Conservation (phyloP, 2,329 filamentous ascomycete species). For the Alternaria gaisen region DNA sequence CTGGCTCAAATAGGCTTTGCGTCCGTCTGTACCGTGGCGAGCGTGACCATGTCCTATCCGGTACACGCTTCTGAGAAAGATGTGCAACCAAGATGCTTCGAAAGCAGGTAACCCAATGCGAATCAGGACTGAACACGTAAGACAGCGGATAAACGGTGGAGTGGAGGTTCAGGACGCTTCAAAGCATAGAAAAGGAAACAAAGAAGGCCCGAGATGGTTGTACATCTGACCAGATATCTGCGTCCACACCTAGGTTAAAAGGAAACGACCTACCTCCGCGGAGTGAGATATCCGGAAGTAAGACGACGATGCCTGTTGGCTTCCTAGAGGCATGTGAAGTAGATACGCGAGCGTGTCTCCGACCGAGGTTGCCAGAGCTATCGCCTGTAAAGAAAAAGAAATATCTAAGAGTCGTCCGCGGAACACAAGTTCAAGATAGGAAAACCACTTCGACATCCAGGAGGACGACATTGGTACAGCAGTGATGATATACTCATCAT, state of each 20-base stretch:
- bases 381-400: background rate
- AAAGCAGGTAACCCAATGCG: background rate
- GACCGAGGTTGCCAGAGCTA: background rate
- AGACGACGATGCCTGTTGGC: background rate
- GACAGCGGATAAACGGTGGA: background rate
- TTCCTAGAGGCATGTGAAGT: background rate
- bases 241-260: background rate
- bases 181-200: conserved; percentile 7
- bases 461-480: background rate
- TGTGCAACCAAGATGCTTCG: background rate
- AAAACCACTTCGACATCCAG: background rate
- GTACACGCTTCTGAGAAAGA: background rate
- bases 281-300: background rate
- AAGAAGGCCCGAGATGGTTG: conserved; percentile 11
- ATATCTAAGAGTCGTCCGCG: background rate
- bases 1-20: background rate
- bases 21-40: background rate
- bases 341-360: background rate
- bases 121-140: background rate
- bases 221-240: background rate
- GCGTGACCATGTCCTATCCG: background rate
- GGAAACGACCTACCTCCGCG: background rate
- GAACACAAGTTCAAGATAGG: background rate
- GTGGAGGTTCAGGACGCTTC: background rate
- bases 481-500: background rate